phyloP scores from a whole-genome alignment of 768 basidiomycete species.

The Xerocomellus intermedius region DNA sequence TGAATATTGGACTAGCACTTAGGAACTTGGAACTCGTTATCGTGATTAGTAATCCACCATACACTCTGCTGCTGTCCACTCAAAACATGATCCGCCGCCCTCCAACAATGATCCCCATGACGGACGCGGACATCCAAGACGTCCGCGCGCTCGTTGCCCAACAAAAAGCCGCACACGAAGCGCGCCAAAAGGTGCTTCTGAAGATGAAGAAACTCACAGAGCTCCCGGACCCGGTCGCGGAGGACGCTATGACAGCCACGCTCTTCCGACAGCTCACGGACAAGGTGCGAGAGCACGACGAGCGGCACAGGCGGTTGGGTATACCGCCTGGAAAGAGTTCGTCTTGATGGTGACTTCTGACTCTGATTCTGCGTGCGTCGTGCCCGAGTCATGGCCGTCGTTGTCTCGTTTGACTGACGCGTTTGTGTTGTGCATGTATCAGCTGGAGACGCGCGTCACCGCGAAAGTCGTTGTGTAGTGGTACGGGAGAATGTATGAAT shows the following conservation, averaged over 20 bases:
- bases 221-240: constrained; percentile 5
- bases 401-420: background rate
- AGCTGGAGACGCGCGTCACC: background rate
- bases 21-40: too few species aligned
- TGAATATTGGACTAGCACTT: too few species aligned
- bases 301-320: constrained; percentile 27
- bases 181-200: constrained; percentile 40
- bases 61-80: too few species aligned
- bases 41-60: too few species aligned
- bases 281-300: constrained; percentile 26
- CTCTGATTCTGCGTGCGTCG: background rate
- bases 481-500: background rate
- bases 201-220: constrained; percentile 50
- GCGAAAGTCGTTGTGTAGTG: background rate
- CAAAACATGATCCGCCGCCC: constrained; percentile 66
- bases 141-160: constrained; percentile 59
- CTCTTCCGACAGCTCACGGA: constrained; percentile 21
- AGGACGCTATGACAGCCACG: constrained; percentile 7
- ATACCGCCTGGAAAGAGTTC: constrained; percentile 26
- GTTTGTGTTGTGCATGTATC: background rate
- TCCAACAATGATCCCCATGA: constrained; percentile 76
- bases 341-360: constrained; percentile 7
- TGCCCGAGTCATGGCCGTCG: too few species aligned
- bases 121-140: constrained; percentile 76
- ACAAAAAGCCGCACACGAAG: constrained; percentile 43